A percentile compares a stretch with the other conserved stretches of the same genome.
Conservation (phyloP, 305 asterid genomes). For the Fraxinus sp. region DNA sequence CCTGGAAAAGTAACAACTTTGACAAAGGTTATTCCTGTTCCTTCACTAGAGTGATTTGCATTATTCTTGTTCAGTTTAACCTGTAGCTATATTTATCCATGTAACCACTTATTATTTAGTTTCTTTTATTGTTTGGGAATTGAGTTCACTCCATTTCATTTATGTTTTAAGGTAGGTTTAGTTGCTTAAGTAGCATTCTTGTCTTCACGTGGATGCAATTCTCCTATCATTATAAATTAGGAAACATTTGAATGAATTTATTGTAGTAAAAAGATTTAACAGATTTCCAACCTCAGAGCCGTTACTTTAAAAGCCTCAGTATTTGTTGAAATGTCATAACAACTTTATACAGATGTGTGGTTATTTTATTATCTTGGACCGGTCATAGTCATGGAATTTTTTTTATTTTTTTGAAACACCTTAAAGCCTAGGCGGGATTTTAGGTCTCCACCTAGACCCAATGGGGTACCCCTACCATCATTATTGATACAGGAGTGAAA, state of each 20-base stretch:
- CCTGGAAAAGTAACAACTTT: conserved; percentile 95
- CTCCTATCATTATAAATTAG: not conserved
- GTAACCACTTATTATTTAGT: conserved; percentile 5
- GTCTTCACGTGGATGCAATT: conserved; percentile 6
- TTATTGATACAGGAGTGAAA: not conserved
- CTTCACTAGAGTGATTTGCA: conserved; percentile 6
- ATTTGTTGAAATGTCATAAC: conserved; percentile 1
- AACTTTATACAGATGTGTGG: not conserved
- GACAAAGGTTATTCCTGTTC: conserved; percentile 60
- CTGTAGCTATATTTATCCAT: conserved; percentile 8
- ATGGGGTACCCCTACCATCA: not conserved
- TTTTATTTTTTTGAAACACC: not conserved
- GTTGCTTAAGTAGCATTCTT: conserved; percentile 1
- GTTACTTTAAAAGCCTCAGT: not conserved
- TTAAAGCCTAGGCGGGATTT: not conserved
- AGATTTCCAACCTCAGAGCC: not conserved
- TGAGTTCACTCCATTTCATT: conserved; percentile 5
- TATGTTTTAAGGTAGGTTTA: not conserved
- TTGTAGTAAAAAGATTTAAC: not conserved
- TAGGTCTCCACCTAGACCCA: not conserved
- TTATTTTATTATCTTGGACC: not conserved
- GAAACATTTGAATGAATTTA: not conserved
- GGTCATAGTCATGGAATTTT: not conserved
- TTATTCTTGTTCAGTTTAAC: conserved; percentile 16
- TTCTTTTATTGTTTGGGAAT: conserved; percentile 6